Conservation (phyloP, 1,284 basidiomycete species). For the Prillingera fragicola region DNA sequence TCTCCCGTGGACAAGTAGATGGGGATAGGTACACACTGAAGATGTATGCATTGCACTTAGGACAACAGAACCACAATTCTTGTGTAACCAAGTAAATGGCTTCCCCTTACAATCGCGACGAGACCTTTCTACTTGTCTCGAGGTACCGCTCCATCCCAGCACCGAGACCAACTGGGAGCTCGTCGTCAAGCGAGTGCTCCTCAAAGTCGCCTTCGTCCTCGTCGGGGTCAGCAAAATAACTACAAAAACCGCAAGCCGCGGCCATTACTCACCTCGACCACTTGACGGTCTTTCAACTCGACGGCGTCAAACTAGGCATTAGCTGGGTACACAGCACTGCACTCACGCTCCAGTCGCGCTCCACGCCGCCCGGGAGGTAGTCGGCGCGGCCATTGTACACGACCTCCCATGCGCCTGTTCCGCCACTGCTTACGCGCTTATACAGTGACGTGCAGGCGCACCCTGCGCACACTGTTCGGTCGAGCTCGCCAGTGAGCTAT, state of each 20-base stretch:
- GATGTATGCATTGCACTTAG: no score
- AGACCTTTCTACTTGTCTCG: neutral
- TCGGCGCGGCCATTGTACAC: conserved; percentile 41
- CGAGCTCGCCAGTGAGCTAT: conserved; percentile 13
- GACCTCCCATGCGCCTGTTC: conserved; percentile 39
- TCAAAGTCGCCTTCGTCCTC: conserved; percentile 35
- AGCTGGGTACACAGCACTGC: neutral
- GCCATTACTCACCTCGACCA: conserved; percentile 39
- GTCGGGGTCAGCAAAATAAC: neutral
- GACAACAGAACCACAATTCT: no score
- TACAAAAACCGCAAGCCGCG: neutral
- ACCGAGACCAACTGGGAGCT: conserved; percentile 41
- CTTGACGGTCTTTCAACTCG: conserved; percentile 35
- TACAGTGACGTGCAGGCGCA: conserved; percentile 45
- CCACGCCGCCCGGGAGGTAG: conserved; percentile 43
- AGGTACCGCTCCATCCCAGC: conserved; percentile 39
- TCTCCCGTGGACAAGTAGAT: no score
- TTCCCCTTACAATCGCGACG: no score
- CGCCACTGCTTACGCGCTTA: conserved; percentile 15
- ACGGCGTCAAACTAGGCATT: conserved; percentile 33
- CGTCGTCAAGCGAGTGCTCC: conserved; percentile 30
- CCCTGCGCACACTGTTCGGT: conserved; percentile 37
- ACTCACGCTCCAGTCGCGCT: conserved; percentile 46
- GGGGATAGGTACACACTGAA: no score
- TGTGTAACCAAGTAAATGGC: no score